Base-by-base conservation (phyloP, 805 yeast species). In the Saccharomycodes ludwigii region DNA sequence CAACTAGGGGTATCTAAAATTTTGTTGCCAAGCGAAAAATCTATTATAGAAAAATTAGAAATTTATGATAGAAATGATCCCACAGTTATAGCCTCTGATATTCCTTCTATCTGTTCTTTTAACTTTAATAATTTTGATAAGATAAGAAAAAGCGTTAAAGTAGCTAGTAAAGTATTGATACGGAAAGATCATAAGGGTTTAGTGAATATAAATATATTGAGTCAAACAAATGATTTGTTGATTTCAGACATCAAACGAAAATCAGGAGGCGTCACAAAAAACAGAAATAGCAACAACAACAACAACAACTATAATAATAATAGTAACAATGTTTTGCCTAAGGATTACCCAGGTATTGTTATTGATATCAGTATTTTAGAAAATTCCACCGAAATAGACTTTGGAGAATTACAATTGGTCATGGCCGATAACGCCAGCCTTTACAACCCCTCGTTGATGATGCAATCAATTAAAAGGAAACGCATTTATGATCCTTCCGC, bases 1-100 rank as follows among this genome's bases (percentile, higher is more conserved):
- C 79, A 75, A n/a, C 63, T 81, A 28, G 94, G 94, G 0, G 61
- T 65, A 31, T 73, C 82, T 24, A 75, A 77, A 44, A 58, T 82
- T 14, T 63, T 67, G 7, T 64, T 76, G 29, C 94, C 94, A 1
- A 67, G 65, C 37, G 79, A 70, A 29, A 64, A 66, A 41, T 59
- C 72, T 2, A 68, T 73, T 9, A 50, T 84, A 20, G 88, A 79
- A 38, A 73, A 74, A 26, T 48, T 82, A 19, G 61, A 52, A 24
- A 55, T 61, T 6, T 52, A 51, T 20, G 56, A 52, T 14, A 12
- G 7, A 5, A 43, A 49, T 6, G 49, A 45, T 22, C 40, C 47
- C 6, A 40, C 41, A 2, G 43, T 47, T 11, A 29, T 37, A 11
- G 30, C 42, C 12, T 40, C 46, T 32, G 48, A 47, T 24, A 45